Base-by-base conservation (phyloP, 345 rosid species). In the Excoecaria agallocha region DNA sequence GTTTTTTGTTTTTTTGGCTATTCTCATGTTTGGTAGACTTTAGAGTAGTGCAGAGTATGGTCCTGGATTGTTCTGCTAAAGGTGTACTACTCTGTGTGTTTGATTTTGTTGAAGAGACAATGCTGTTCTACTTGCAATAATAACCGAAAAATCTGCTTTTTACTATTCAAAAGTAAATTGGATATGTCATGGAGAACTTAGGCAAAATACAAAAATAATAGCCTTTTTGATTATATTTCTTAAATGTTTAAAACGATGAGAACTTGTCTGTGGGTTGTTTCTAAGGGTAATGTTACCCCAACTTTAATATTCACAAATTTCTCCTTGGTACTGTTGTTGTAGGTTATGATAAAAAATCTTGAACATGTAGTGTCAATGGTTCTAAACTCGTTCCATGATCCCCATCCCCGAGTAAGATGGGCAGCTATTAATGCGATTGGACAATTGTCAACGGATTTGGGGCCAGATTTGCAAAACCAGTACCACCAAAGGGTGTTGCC, bases 361-460 rank as follows among this genome's bases (percentile, higher is more conserved):
- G 97, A 96, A 75, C 91, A 90, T 82, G 95, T 96, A 68, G 87
- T 93, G 39, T 79, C 91, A 12, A 96, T 93, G 98, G 91, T 93
- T 67, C 77, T 96, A 78, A 89, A 78, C 79, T 91, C 94, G 46
- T 96, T 93, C 82, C 92, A 80, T 63, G 90, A 91, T 80, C 91
- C 93, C 43, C 98, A 96, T 75, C 93, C 99, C 16, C 96, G 99
- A 38, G 99, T 91, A 45, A 91, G 97, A 57, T 96, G 99, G 99
- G 99, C 99, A 30, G 99, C 99, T n/a, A 93, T 96, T 49, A 96
- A 96, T 81, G 98, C 99, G 13, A 85, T 96, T 70, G 99, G 99
- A 59, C 99, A 96, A 77, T 76, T 96, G 87, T 96, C 99, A 51
- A 96, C 99, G 0, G 99, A 96, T 82, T 83, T 96, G 85, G 99